Evolutionary conservation across 202 grass and related monocot genomes (phyloP).

Genomic region (Setaria viridis): DNA sequence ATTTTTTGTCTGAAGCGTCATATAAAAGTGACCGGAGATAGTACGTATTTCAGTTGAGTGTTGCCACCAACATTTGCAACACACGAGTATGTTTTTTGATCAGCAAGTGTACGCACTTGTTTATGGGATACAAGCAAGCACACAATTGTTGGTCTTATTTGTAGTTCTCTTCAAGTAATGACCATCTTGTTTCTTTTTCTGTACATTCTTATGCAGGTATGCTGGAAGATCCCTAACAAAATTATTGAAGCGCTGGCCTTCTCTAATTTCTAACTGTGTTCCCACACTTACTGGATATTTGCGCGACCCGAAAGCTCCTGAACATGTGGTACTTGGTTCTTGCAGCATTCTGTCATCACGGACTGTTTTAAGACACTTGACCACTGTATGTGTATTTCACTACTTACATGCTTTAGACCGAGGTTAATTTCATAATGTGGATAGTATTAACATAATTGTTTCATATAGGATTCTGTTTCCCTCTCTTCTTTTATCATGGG

Average conservation of each 20-base stretch:
- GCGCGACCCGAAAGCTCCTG: conserved; percentile 66
- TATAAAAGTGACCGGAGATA: not conserved
- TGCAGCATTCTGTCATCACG: conserved; percentile 75
- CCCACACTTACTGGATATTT: conserved; percentile 67
- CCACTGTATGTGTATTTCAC: conserved; percentile 63
- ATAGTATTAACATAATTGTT: conserved; percentile 50
- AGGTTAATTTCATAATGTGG: conserved; percentile 31
- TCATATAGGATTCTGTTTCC: conserved; percentile 68
- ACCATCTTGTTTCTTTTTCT: conserved; percentile 37
- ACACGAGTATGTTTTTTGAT: not conserved
- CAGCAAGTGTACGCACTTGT: not conserved
- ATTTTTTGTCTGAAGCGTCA: not conserved
- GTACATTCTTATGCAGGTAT: conserved; percentile 63
- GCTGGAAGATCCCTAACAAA: conserved; percentile 85
- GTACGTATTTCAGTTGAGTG: conserved; percentile 37
- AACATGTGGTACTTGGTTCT: conserved; percentile 89
- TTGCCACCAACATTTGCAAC: conserved; percentile 1
- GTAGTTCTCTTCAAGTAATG: conserved; percentile 19
- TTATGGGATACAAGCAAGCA: not conserved
- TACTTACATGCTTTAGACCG: conserved; percentile 21
- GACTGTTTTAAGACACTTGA: conserved; percentile 80
- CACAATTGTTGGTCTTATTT: not conserved
- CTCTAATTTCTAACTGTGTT: conserved; percentile 78
- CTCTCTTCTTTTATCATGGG: conserved; percentile 88
- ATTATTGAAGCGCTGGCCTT: conserved; percentile 89